Evolutionary conservation across 2,329 filamentous ascomycete genomes (phyloP), one percentile per base, ranked within the genome.

Genomic region (Fusarium armeniacum): DNA sequence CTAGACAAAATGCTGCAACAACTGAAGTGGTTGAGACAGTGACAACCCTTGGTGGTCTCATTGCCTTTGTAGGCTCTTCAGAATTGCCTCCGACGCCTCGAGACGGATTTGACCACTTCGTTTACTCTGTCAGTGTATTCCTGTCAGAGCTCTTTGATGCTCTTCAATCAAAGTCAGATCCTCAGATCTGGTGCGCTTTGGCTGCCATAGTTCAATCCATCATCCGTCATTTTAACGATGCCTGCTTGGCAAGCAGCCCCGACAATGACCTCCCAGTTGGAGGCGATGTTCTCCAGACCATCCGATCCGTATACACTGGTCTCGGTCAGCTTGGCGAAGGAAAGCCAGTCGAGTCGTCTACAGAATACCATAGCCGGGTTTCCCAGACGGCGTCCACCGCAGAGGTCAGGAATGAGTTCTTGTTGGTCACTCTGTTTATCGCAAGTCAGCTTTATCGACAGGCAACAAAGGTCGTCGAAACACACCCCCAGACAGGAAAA

Each of bases 41-140:
- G 7, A 76, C 78, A 32, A 74, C 74, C 30, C 76, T 85, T 4
- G 78, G 84, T 6, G 78, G 80, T 12, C 79, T 83, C 3, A 69
- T 89, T 4, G 83, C 83, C 5, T 84, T 82, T 56, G 78, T 88
- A 49, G 83, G 84, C 30, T 86, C 84, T 72, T 85, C 84, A 2
- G 77, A 81, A 41, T 62, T 81, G 1, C 78, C 80, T 2, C 68
- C 60, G 3, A 62, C 46, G 11, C 61, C 71, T 5, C 68, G 69
- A 2, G 68, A 73, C 8, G 75, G 76, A 2, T 73, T 84, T n/a
- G 61, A 74, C 16, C 80, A 85, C 62, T 83, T 83, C 56, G 59
- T 84, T 13, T 79, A 77, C 8, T 77, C 84, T 20, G 71, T 79
- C 28, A 75, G 78, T 40, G 72, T 77, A 3, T 65, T 86, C 7